Evolutionary conservation across 2,329 filamentous ascomycete species (phyloP), one percentile per base, ranked within the genome.

Genomic region (Parastagonospora nodorum): DNA sequence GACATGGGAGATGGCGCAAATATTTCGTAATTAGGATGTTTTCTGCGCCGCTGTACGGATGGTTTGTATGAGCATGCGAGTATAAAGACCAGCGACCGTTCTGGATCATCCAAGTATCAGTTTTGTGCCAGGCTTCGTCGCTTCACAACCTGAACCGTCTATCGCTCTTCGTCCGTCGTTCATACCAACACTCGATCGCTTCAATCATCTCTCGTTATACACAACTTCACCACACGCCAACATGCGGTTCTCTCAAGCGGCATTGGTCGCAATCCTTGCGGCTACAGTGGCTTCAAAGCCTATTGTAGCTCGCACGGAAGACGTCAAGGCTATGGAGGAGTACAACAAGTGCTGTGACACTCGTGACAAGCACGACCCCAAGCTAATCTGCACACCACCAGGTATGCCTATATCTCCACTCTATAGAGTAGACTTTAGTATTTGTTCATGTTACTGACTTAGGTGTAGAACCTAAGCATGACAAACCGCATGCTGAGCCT

Each of bases 211-310:
- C 19, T 45, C 19, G 42, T 31, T 45, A 24, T 16, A 19, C 28
- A 19, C 29, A 29, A 14, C 24, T 28, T 35, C 16, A 32, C 43
- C 36, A 19, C 35, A 31, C 35, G 28, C 35, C 35, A 39, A 4
- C 43, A 46, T 46, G 43, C 30, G 36, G 28, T 46, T 46, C 43
- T 31, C 43, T 2, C 43, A 46, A 28, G 43, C 43, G 28, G 35
- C 43, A 14, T 16, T 46, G 7, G 43, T 46, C 35, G 36, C 43
- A n/a, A 46, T 46, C 35, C 43, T 46, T 15, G 43, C 43, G 43
- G 36, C 36, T 35, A 46, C 43, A 12, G 43, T 46, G 27, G 43
- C 43, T 46, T n/a, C 43, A 15, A 46, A 46, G 28, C 43, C 43
- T 12, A n/a, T 46, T 12, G 12, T 46, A 12, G 43, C 32, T 10